phyloP scores from a whole-genome alignment of 768 basidiomycete genomes.

The Rhodocollybia butyracea region DNA sequence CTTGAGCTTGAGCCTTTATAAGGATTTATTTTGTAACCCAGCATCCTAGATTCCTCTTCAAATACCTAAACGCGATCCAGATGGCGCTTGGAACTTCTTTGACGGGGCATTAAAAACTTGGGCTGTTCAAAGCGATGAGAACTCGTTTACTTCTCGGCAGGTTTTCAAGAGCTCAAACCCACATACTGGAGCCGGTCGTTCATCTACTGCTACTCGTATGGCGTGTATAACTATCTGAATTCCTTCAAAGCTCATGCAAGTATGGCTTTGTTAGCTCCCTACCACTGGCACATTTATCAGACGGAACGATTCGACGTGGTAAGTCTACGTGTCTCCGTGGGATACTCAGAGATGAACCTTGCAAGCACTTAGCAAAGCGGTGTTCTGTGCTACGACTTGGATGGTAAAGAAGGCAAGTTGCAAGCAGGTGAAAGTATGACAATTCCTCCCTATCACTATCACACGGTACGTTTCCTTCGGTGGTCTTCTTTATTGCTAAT shows the following conservation, averaged over 20 bases:
- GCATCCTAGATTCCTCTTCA: conserved; percentile 15
- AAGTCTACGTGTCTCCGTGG: neutral
- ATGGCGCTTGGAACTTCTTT: conserved; percentile 25
- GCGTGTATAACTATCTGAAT: neutral
- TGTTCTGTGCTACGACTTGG: conserved; percentile 21
- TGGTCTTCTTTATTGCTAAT: neutral
- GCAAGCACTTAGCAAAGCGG: conserved; percentile 15
- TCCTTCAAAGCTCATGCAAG: neutral
- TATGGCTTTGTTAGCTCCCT: conserved; percentile 20
- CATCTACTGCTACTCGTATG: conserved; percentile 23
- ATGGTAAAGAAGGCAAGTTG: conserved; percentile 21
- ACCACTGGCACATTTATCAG: conserved; percentile 25
- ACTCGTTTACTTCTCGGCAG: conserved; percentile 18
- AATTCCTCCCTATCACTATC: conserved; percentile 20
- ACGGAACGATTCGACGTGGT: conserved; percentile 24
- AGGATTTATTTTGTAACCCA: neutral
- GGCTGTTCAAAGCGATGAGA: conserved; percentile 12
- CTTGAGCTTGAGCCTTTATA: neutral
- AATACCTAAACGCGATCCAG: conserved; percentile 15
- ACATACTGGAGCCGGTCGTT: conserved; percentile 21
- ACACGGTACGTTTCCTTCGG: conserved; percentile 13
- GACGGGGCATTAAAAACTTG: conserved; percentile 23
- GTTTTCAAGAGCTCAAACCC: conserved; percentile 21
- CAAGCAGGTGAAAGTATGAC: conserved; percentile 19
- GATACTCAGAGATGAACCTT: neutral